Evolutionary conservation across 257 asterid genomes (phyloP).

Genomic region (Salvia splendens): DNA sequence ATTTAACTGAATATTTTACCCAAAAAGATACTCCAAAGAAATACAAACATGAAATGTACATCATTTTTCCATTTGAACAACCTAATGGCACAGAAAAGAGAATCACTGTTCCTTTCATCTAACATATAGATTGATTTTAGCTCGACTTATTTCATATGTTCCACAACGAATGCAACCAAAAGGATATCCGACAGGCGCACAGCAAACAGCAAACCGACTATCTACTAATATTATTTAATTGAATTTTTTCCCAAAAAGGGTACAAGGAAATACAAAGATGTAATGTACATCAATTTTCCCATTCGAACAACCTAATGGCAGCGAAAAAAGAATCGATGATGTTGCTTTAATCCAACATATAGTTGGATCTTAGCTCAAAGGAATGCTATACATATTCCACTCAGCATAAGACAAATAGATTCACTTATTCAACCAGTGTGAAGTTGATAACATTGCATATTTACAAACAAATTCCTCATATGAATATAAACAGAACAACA

Average conservation of each 20-base stretch:
- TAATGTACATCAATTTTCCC: background rate
- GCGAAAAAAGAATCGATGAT: background rate
- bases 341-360: background rate
- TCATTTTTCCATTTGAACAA: background rate
- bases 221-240: slow-evolving; percentile 10
- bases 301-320: background rate
- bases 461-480: no score
- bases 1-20: background rate
- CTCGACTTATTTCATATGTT: background rate
- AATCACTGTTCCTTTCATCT: no score
- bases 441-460: background rate
- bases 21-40: slow-evolving; percentile 1
- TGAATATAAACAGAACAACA: background rate
- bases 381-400: background rate
- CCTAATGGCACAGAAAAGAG: background rate
- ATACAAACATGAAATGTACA: background rate
- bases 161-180: slow-evolving; percentile 2
- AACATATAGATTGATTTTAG: no score
- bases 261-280: background rate
- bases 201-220: background rate
- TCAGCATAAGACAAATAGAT: background rate
- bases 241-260: background rate
- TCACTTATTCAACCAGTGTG: background rate
- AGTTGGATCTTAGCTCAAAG: background rate
- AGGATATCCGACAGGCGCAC: background rate